Evolutionary conservation across 305 asterid species (phyloP).

Genomic region (Rubia tinctorum): DNA sequence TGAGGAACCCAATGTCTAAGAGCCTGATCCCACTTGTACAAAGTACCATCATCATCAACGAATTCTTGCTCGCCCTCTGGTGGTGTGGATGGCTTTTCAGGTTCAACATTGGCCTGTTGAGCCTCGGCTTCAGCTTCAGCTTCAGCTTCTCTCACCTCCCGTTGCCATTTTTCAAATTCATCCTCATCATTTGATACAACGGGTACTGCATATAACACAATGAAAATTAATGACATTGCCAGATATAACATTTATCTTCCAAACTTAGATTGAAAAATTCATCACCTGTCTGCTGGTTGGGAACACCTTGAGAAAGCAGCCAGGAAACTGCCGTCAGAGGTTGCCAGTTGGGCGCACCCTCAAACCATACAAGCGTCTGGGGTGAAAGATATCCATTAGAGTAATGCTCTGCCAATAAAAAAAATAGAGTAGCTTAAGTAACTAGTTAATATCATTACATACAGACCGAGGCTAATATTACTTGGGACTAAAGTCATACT

Average conservation of each 20-base stretch:
- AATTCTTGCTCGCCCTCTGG: slow-evolving; percentile 97
- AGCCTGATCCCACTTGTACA: slow-evolving; percentile 80
- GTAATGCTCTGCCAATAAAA: slow-evolving; percentile 64
- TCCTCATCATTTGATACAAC: slow-evolving; percentile 53
- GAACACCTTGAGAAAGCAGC: slow-evolving; percentile 31
- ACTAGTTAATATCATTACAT: slow-evolving; percentile 26
- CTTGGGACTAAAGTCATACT: slow-evolving; percentile 29
- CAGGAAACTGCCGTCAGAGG: slow-evolving; percentile 61
- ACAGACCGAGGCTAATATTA: slow-evolving; percentile 30
- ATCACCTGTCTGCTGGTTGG: slow-evolving; percentile 39
- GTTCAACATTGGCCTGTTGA: slow-evolving; percentile 41
- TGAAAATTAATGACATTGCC: background rate
- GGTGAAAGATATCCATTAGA: slow-evolving; percentile 64
- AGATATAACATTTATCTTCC: background rate
- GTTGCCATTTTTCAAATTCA: slow-evolving; percentile 85
- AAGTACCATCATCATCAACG: slow-evolving; percentile 92
- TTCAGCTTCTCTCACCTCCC: slow-evolving; percentile 72
- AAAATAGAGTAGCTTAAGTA: slow-evolving; percentile 47
- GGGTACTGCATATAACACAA: slow-evolving; percentile 31
- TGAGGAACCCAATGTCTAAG: slow-evolving; percentile 93
- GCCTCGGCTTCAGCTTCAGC: slow-evolving; percentile 59
- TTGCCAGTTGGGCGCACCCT: slow-evolving; percentile 82
- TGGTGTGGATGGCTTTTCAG: slow-evolving; percentile 82
- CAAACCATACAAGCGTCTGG: slow-evolving; percentile 72
- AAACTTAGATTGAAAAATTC: background rate